Evolutionary conservation across 1,284 basidiomycete genomes (phyloP).

Genomic region (Takashimella tepidaria): DNA sequence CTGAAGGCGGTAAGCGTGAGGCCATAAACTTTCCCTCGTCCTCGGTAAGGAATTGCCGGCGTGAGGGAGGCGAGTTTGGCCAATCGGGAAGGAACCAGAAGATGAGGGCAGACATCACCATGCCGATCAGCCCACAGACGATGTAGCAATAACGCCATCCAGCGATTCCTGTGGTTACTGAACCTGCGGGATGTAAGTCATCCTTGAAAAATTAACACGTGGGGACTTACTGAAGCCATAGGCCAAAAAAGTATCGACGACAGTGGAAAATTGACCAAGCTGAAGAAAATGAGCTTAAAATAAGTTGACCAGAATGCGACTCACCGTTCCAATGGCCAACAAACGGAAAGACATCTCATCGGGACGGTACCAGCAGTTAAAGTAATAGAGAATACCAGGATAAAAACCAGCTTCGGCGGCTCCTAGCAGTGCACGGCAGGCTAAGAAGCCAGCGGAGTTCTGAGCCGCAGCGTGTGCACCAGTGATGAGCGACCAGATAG

Average conservation of each 20-base stretch:
- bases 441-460: neutral
- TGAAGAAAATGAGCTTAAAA: too few relatives aligned
- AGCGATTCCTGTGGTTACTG: conserved; percentile 7
- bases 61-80: conserved; percentile 14
- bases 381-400: neutral
- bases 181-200: conserved; percentile 12
- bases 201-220: neutral
- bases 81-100: conserved; percentile 11
- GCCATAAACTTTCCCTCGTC: conserved; percentile 20
- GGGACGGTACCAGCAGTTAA: neutral
- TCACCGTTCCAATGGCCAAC: too few relatives aligned
- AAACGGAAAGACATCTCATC: neutral
- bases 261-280: conserved; percentile 21
- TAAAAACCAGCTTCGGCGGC: neutral
- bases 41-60: conserved; percentile 16
- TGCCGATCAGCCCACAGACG: conserved; percentile 12
- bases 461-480: neutral
- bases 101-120: conserved; percentile 8
- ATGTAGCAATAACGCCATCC: conserved; percentile 23
- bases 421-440: neutral
- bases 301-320: too few relatives aligned
- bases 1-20: conserved; percentile 19
- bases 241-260: conserved; percentile 19
- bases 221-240: conserved; percentile 20
- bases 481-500: neutral